phyloP scores from a whole-genome alignment of 2,329 filamentous ascomycete species.

The Aspergillus sp. region DNA sequence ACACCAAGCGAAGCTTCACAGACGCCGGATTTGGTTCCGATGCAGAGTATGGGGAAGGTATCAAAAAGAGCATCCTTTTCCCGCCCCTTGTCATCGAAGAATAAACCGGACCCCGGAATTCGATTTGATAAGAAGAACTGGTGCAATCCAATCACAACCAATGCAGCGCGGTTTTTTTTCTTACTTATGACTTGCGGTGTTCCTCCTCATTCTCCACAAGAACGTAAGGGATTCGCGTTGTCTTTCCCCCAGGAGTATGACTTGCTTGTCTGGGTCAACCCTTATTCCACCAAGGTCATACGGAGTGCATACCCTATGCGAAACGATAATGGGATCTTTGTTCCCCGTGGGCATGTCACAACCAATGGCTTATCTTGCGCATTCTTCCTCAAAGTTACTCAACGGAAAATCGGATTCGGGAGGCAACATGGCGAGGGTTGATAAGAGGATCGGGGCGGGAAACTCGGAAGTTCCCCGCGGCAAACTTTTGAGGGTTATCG shows the following conservation, averaged over 20 bases:
- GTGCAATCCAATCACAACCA: slow-evolving; percentile 14
- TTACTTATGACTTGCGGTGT: background rate
- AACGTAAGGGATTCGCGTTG: background rate
- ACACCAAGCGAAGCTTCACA: slow-evolving; percentile 55
- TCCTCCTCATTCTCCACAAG: slow-evolving; percentile 2
- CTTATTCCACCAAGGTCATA: too few species aligned
- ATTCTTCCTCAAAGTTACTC: slow-evolving; percentile 23
- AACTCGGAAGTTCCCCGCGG: slow-evolving; percentile 30
- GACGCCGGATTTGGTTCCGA: slow-evolving; percentile 61
- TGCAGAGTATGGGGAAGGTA: slow-evolving; percentile 57
- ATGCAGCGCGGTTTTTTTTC: background rate
- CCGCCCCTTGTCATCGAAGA: slow-evolving; percentile 39
- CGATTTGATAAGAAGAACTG: slow-evolving; percentile 23
- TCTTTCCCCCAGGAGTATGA: too few species aligned
- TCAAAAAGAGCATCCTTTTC: slow-evolving; percentile 46
- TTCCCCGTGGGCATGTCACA: background rate
- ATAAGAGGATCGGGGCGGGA: slow-evolving; percentile 21
- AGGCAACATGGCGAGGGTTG: background rate
- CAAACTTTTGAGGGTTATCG: slow-evolving; percentile 18
- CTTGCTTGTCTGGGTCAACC: too few species aligned
- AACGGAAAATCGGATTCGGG: slow-evolving; percentile 16
- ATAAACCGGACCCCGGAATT: slow-evolving; percentile 18
- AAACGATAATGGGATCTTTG: too few species aligned
- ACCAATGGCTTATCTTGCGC: slow-evolving; percentile 8
- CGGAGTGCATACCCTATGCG: too few species aligned